These are phyloP conservation scores for Brassica balearica DNA, from an alignment of 441 rosid genomes.

Conservation along the genomic window DNA sequence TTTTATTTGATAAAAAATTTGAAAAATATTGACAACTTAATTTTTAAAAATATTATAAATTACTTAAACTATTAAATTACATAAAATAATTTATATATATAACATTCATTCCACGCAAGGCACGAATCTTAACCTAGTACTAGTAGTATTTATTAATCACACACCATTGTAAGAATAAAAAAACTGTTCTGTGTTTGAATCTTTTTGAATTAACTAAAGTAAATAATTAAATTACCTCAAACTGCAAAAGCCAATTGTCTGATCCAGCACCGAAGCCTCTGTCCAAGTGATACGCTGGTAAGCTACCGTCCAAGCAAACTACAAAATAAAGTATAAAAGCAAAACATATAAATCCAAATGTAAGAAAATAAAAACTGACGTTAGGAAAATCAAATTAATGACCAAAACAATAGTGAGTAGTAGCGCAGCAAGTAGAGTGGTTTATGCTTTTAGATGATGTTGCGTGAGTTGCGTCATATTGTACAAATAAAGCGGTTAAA, in stretches of 20 bases:
- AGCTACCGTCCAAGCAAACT: constrained; percentile 97
- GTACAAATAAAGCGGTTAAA: not conserved
- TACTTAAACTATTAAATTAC: too few relatives aligned
- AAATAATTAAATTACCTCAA: constrained; percentile 67
- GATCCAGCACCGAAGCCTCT: constrained; percentile 86
- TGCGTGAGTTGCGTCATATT: not conserved
- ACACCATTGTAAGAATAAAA: not conserved
- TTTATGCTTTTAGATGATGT: not conserved
- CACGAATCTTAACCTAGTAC: not conserved
- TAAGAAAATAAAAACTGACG: not conserved
- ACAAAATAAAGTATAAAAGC: not conserved
- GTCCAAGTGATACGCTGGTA: constrained; percentile 85
- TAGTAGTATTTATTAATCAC: not conserved
- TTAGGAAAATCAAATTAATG: not conserved
- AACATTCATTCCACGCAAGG: too few relatives aligned
- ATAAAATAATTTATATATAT: too few relatives aligned
- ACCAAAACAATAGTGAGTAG: constrained; percentile 7
- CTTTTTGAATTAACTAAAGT: not conserved
- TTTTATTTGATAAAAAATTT: too few relatives aligned
- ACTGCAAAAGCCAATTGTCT: constrained; percentile 84
- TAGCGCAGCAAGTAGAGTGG: constrained; percentile 12
- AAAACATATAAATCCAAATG: not conserved
- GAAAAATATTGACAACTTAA: too few relatives aligned
- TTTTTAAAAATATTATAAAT: too few relatives aligned
- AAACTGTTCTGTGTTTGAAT: not conserved